Evolutionary conservation across 345 rosid genomes (phyloP), one percentile per base, ranked within the genome.

Genomic region (Euphorbia peplus): DNA sequence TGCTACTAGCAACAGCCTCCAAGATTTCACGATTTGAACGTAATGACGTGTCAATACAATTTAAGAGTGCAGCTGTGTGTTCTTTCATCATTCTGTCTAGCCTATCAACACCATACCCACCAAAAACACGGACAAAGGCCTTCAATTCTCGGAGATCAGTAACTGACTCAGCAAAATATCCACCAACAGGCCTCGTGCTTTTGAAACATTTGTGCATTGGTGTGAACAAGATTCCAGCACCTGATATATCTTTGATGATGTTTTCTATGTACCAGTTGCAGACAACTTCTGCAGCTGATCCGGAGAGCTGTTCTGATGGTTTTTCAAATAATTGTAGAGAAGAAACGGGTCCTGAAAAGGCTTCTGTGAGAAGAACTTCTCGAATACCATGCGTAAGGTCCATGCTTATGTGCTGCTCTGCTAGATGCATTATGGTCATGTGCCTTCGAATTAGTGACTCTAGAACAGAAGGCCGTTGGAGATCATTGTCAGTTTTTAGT

Each of bases 341-440:
- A 73, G 90, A 81, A 74, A 92, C 90, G 24, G 99, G 97, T 72
- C 98, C 97, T 6, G 88, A 86, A 81, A 86, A 95, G 28, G 92
- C 89, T 87, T 91, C 99, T 13, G 85, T 72, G 29, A 95, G 93
- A 74, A 95, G 75, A 70, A 90, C 79, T 82, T 95, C 98, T 70
- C 97, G 86, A 75, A 87, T 84, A 67, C 99, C 98, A 72, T 88
- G 96, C 42, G 99, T 92, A 56, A 95, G 83, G 83, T 92, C 99
- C 99, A 95, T 95, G 86, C 98, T 95, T 75, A 95, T 83, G 55
- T 95, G 99, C 82, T 95, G 99, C 83, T 95, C 99, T 9, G 99
- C 97, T 47, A 95, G 80, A 80, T 92, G 98, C 62, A 95, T 83
- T 74, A 95, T 88, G 75, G 90, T 78, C 86, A 92, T 82, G 77